Conservation (phyloP, 2,329 filamentous ascomycete genomes). For the Ilyonectria destructans region DNA sequence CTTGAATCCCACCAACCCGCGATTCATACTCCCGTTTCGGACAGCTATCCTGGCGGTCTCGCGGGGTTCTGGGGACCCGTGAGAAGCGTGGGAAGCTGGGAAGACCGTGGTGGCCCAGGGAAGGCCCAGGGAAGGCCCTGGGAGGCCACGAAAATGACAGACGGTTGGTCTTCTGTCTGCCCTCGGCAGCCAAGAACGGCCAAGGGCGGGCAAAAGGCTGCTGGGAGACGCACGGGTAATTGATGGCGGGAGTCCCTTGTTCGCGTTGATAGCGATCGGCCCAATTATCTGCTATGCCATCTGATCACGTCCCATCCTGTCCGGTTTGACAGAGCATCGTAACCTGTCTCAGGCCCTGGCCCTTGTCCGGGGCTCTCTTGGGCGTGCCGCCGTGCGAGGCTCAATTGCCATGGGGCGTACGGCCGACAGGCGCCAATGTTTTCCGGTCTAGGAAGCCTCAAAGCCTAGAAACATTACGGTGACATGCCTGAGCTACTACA, state of each 20-base stretch:
- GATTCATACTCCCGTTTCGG: slow-evolving; percentile 31
- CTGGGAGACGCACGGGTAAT: slow-evolving; percentile 15
- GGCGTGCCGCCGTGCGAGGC: slow-evolving; percentile 10
- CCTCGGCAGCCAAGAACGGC: neutral
- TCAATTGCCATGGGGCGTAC: neutral
- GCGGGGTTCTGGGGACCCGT: slow-evolving; percentile 31
- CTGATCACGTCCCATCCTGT: slow-evolving; percentile 22
- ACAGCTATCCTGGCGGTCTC: slow-evolving; percentile 23
- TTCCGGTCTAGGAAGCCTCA: neutral
- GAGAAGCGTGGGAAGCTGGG: slow-evolving; percentile 2
- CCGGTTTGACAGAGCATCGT: slow-evolving; percentile 23
- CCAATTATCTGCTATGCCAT: slow-evolving; percentile 28
- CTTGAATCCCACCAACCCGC: slow-evolving; percentile 43
- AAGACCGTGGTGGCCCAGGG: neutral
- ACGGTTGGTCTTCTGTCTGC: slow-evolving; percentile 18
- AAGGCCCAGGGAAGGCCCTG: slow-evolving; percentile 7
- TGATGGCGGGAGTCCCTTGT: slow-evolving; percentile 16
- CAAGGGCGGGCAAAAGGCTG: slow-evolving; percentile 7
- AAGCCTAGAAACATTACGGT: neutral
- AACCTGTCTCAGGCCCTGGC: slow-evolving; percentile 24
- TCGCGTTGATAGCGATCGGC: slow-evolving; percentile 29
- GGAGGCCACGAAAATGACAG: slow-evolving; percentile 32
- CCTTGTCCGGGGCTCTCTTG: slow-evolving; percentile 10
- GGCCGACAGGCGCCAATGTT: neutral
- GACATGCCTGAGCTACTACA: neutral